phyloP scores from a whole-genome alignment of 2,329 filamentous ascomycete genomes.

The Xylaria sp. region DNA sequence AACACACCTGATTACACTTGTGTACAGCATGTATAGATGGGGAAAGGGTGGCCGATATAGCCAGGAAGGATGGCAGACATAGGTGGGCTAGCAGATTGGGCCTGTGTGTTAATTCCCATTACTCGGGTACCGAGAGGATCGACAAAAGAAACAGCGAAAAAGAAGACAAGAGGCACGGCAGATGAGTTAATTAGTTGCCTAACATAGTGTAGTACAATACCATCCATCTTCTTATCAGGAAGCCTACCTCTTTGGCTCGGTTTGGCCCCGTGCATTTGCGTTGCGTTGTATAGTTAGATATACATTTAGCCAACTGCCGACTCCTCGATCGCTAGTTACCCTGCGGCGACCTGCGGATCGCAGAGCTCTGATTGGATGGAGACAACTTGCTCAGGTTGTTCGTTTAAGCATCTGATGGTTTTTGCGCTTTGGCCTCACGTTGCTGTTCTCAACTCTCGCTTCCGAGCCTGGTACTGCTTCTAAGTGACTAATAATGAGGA shows the following conservation, averaged over 20 bases:
- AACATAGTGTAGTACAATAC: not conserved
- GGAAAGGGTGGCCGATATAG: no score
- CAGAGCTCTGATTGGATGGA: constrained; percentile 23
- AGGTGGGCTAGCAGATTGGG: not conserved
- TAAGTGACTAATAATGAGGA: not conserved
- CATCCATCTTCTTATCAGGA: no score
- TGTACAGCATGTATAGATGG: no score
- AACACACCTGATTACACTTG: no score
- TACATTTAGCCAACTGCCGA: no score
- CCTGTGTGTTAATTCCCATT: constrained; percentile 1
- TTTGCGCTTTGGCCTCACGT: not conserved
- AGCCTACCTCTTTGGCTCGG: no score
- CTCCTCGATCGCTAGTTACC: constrained; percentile 16
- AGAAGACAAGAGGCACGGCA: not conserved
- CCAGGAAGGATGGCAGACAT: no score
- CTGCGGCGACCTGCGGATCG: constrained; percentile 16
- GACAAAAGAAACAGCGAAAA: not conserved
- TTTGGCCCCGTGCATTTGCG: not conserved
- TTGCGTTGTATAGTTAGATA: not conserved
- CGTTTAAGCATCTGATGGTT: not conserved
- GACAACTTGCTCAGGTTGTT: not conserved
- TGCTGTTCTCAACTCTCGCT: not conserved
- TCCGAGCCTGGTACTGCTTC: not conserved
- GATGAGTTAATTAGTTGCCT: not conserved
- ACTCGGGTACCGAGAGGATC: not conserved